Percentiles rank a stretch among this genome's conserved stretches.
phyloP scores from a whole-genome alignment of 116 monocot species.

The Dioscorea cayenensis region DNA sequence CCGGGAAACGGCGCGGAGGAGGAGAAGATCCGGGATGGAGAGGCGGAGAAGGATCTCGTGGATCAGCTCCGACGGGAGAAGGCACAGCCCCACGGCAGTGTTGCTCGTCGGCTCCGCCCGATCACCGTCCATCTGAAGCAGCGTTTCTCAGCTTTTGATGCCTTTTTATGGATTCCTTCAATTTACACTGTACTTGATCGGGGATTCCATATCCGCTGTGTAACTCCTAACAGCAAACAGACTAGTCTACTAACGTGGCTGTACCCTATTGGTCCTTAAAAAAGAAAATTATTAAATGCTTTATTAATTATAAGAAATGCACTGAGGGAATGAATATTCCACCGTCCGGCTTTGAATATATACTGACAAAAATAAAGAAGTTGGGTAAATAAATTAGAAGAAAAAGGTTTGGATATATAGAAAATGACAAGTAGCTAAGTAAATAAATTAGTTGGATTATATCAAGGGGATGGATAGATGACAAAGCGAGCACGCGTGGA shows the following conservation, averaged over 20 bases:
- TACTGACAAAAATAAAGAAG: background rate
- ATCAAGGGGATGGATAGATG: background rate
- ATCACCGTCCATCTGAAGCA: background rate
- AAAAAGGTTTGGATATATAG: no score
- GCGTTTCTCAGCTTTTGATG: no score
- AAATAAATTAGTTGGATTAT: no score
- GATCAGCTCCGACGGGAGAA: slow-evolving; percentile 55
- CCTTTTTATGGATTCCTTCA: background rate
- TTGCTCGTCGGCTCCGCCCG: background rate
- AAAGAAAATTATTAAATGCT: no score
- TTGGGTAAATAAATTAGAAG: background rate
- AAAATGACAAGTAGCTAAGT: no score
- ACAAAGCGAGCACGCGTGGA: background rate
- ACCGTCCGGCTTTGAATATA: background rate
- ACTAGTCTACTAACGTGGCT: background rate
- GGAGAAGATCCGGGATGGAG: slow-evolving; percentile 37
- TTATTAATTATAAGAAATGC: no score
- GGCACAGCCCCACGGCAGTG: slow-evolving; percentile 34
- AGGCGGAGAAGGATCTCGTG: slow-evolving; percentile 45
- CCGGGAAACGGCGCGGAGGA: slow-evolving; percentile 35
- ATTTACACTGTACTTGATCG: background rate
- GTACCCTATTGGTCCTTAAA: background rate
- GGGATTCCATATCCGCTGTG: background rate
- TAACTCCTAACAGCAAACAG: background rate
- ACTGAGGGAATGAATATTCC: background rate